Percentiles rank a stretch among this genome's conserved stretches.
These are phyloP conservation scores for Aspergillus sp. DNA, from an alignment of 2,329 filamentous ascomycete genomes.

Conservation along the genomic window DNA sequence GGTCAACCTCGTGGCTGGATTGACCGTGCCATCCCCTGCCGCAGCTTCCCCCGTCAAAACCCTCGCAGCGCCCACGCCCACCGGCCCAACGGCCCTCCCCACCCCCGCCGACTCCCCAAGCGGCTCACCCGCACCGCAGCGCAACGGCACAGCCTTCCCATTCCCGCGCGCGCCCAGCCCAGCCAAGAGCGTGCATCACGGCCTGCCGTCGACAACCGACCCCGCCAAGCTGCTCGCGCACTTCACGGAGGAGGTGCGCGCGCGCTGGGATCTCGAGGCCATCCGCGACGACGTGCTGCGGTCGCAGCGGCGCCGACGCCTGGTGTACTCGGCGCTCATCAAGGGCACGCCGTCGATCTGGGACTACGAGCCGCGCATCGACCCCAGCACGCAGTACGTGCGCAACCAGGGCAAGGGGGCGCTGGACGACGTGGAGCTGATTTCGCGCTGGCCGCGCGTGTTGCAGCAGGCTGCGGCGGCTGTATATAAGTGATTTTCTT, in stretches of 20 bases:
- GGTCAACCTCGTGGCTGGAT: conserved; percentile 59
- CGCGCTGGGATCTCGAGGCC: conserved; percentile 75
- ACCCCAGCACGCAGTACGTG: conserved; percentile 66
- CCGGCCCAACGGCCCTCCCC: conserved; percentile 22
- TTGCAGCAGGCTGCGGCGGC: conserved; percentile 32
- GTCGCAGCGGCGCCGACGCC: conserved; percentile 74
- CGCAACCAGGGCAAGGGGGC: conserved; percentile 52
- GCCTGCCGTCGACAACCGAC: conserved; percentile 33
- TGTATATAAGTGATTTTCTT: no score
- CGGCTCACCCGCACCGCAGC: conserved; percentile 26
- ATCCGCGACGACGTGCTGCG: conserved; percentile 73
- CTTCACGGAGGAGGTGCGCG: conserved; percentile 71
- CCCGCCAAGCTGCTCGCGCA: conserved; percentile 53
- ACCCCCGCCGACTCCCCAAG: conserved; percentile 33
- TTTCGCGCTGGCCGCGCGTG: conserved; percentile 43
- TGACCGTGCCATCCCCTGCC: conserved; percentile 34
- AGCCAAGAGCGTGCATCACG: conserved; percentile 26
- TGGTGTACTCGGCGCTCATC: conserved; percentile 78
- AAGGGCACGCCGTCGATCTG: conserved; percentile 75
- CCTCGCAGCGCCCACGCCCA: conserved; percentile 27
- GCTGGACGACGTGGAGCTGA: conserved; percentile 41
- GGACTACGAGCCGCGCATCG: conserved; percentile 72
- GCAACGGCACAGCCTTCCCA: conserved; percentile 24
- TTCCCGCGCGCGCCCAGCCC: conserved; percentile 41
- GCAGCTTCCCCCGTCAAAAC: conserved; percentile 40